A percentile compares a stretch with the other conserved stretches of the same genome.
Evolutionary conservation across 2,329 filamentous ascomycete genomes (phyloP).

Genomic region (Penicillium paneum): DNA sequence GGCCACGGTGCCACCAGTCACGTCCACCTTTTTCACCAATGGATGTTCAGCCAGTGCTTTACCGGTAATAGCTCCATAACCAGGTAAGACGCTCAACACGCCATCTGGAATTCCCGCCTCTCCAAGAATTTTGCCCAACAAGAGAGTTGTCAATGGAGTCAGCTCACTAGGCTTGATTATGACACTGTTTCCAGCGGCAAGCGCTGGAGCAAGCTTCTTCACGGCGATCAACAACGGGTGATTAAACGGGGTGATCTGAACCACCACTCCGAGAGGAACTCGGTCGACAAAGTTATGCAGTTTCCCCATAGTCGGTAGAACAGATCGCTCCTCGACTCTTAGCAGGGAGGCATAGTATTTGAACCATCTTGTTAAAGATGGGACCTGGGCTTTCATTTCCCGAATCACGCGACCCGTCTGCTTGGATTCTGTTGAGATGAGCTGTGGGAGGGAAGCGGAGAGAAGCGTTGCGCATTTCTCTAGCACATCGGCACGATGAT

Average conservation of each 20-base stretch:
- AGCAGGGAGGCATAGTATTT: slow-evolving; percentile 67
- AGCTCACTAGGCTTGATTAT: slow-evolving; percentile 43
- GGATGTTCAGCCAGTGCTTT: slow-evolving; percentile 30
- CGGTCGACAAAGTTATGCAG: slow-evolving; percentile 40
- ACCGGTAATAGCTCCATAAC: slow-evolving; percentile 51
- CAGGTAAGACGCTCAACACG: slow-evolving; percentile 49
- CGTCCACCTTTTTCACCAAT: slow-evolving; percentile 33
- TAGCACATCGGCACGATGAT: slow-evolving; percentile 22
- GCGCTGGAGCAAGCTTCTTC: slow-evolving; percentile 41
- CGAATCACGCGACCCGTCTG: slow-evolving; percentile 67
- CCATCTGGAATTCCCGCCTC: slow-evolving; percentile 45
- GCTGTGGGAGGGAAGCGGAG: slow-evolving; percentile 42
- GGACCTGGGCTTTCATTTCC: slow-evolving; percentile 68
- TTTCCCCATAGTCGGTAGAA: slow-evolving; percentile 58
- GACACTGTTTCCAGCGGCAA: slow-evolving; percentile 42
- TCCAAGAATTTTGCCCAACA: slow-evolving; percentile 41
- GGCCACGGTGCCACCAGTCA: slow-evolving; percentile 34
- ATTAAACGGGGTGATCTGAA: slow-evolving; percentile 41
- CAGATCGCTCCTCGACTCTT: slow-evolving; percentile 63
- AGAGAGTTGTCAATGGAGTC: slow-evolving; percentile 44
- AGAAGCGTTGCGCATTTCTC: slow-evolving; percentile 19
- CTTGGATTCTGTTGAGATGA: slow-evolving; percentile 62
- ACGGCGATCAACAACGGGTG: slow-evolving; percentile 38
- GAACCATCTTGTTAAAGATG: slow-evolving; percentile 59
- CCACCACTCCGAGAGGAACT: slow-evolving; percentile 40